Conservation (phyloP, 2,329 filamentous ascomycete genomes). For the Talaromyces sp. region DNA sequence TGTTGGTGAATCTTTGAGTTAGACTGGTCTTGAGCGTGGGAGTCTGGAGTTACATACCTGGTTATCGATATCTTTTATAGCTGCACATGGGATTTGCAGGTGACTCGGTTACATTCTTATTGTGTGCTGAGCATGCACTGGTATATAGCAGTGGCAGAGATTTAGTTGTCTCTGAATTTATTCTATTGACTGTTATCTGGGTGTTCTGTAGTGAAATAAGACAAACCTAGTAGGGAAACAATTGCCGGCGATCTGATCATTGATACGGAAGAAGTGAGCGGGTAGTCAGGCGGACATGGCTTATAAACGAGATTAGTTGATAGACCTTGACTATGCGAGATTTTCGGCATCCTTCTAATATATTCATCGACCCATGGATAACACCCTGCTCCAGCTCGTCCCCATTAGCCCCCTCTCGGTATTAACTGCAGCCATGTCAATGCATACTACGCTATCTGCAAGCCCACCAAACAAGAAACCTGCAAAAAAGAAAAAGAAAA, state of each 20-base stretch:
- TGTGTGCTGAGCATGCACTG: not conserved
- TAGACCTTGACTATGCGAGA: too few species aligned
- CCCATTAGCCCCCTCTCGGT: not conserved
- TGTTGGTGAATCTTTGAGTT: not conserved
- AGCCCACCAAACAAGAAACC: not conserved
- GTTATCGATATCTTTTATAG: not conserved
- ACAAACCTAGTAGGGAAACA: not conserved
- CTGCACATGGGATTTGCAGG: not conserved
- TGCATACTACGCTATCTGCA: not conserved
- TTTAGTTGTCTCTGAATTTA: not conserved
- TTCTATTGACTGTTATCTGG: not conserved
- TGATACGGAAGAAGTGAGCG: not conserved
- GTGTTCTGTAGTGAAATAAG: not conserved
- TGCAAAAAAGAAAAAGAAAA: not conserved
- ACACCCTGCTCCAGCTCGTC: not conserved
- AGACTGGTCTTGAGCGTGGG: slow-evolving; percentile 8
- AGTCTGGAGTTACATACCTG: slow-evolving; percentile 8
- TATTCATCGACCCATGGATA: not conserved
- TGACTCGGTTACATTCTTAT: not conserved
- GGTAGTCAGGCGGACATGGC: not conserved
- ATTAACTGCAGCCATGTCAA: not conserved
- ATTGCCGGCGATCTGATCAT: too few species aligned
- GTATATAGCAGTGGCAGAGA: not conserved
- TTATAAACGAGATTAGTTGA: not conserved
- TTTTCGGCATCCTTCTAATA: too few species aligned